phyloP scores from a whole-genome alignment of 2,329 filamentous ascomycete genomes.

The Rhinocladiella mackenziei region DNA sequence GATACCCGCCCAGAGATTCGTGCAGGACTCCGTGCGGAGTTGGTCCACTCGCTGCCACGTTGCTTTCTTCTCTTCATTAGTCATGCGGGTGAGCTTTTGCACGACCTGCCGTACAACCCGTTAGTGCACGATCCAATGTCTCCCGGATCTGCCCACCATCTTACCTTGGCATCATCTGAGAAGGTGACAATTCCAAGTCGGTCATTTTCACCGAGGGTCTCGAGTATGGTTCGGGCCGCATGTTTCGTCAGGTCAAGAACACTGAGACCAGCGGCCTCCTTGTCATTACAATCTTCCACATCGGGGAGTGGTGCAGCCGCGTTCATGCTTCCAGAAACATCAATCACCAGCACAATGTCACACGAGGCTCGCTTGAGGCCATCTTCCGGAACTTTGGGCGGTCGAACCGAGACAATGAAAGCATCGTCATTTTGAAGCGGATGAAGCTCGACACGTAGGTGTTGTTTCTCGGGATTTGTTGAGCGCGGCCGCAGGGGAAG shows the following conservation, averaged over 20 bases:
- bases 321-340: constrained; percentile 58
- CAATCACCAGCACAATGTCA: constrained; percentile 60
- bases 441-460: constrained; percentile 17
- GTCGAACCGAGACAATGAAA: constrained; percentile 27
- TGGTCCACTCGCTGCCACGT: constrained; percentile 43
- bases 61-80: constrained; percentile 42
- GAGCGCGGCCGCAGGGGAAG: constrained; percentile 11
- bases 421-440: constrained; percentile 21
- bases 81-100: constrained; percentile 50
- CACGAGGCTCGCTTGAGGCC: constrained; percentile 44
- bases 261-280: constrained; percentile 50
- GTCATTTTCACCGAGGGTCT: constrained; percentile 53
- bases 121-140: neutral
- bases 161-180: constrained; percentile 38
- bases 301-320: constrained; percentile 46
- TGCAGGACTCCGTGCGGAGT: constrained; percentile 41
- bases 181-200: constrained; percentile 58
- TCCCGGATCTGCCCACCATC: constrained; percentile 2
- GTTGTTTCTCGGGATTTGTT: neutral
- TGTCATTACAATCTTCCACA: constrained; percentile 29
- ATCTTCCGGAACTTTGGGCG: constrained; percentile 25
- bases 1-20: constrained; percentile 59
- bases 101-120: constrained; percentile 32
- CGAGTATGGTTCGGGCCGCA: constrained; percentile 55
- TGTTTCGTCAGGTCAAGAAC: constrained; percentile 60